Evolutionary conservation across 441 rosid genomes (phyloP).

Genomic region (Corymbia citriodora): DNA sequence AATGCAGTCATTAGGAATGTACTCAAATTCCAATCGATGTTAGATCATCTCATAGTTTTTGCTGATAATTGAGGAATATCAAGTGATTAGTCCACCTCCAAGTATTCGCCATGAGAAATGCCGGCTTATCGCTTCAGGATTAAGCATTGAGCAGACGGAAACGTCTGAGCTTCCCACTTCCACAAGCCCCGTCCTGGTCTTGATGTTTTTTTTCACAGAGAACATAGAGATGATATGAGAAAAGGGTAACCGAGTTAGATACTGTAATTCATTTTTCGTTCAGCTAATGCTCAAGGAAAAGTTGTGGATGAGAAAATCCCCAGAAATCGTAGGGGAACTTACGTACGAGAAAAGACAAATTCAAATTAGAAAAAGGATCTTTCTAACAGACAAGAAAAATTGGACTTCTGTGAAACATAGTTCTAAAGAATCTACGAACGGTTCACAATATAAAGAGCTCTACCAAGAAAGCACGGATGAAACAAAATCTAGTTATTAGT

Average conservation of each 20-base stretch:
- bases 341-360: too few species aligned
- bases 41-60: fast-evolving
- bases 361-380: too few species aligned
- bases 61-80: neutral
- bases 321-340: neutral
- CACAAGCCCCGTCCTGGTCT: neutral
- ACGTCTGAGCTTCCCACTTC: neutral
- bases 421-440: neutral
- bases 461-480: neutral
- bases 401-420: too few species aligned
- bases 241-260: neutral
- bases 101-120: neutral
- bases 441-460: neutral
- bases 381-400: neutral
- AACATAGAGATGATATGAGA: neutral
- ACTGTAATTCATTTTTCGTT: neutral
- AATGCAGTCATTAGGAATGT: neutral
- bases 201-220: neutral
- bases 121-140: neutral
- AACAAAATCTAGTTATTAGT: too few species aligned
- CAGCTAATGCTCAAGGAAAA: neutral
- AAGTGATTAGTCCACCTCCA: neutral
- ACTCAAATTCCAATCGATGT: neutral
- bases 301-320: neutral
- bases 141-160: neutral